Percentiles rank a stretch among this genome's conserved stretches.
Evolutionary conservation across 441 rosid genomes (phyloP).

Genomic region (Mallotus japonicus): DNA sequence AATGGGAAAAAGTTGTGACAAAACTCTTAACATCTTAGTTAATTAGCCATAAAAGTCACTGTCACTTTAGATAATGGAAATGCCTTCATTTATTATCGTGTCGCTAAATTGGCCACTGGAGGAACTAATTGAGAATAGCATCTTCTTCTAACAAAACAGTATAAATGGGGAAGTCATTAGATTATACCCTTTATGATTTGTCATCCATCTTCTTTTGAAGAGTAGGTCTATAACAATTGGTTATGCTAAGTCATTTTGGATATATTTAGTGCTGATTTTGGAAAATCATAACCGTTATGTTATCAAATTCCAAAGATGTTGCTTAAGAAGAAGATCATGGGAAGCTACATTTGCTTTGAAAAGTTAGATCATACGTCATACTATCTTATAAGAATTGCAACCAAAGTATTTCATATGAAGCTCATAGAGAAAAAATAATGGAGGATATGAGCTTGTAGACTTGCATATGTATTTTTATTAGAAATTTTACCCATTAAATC

Average conservation of each 20-base stretch:
- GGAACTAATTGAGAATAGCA: neutral
- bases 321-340: neutral
- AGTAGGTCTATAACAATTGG: neutral
- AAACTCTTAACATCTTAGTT: neutral
- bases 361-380: too few relatives aligned
- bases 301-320: neutral
- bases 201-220: neutral
- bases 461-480: neutral
- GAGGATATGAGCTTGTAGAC: neutral
- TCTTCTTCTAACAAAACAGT: constrained; percentile 1
- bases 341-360: too few relatives aligned
- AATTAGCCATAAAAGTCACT: neutral
- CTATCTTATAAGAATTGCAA: neutral
- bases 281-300: constrained; percentile 1
- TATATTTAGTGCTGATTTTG: neutral
- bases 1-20: neutral
- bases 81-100: neutral
- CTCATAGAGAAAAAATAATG: neutral
- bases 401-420: neutral
- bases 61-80: neutral
- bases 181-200: neutral
- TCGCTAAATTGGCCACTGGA: neutral
- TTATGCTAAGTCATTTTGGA: neutral
- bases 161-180: too few relatives aligned
- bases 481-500: neutral